phyloP scores from a whole-genome alignment of 805 yeast species.

The Candida palmyrensis region DNA sequence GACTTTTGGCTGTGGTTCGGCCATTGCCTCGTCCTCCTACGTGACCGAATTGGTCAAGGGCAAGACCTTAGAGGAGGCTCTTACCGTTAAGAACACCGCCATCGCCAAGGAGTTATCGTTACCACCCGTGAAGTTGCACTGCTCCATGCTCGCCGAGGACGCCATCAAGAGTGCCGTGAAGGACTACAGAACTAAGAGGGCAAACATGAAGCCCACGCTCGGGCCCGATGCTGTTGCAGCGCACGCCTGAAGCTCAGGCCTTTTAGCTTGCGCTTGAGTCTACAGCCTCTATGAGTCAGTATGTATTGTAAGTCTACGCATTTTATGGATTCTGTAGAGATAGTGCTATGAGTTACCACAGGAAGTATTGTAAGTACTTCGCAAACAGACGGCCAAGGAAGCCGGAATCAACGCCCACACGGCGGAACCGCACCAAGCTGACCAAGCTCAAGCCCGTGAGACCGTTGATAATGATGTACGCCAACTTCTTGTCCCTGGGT shows the following conservation, averaged over 20 bases:
- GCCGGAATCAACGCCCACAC: constrained; percentile 18
- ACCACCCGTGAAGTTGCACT: constrained; percentile 96
- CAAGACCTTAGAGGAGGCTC: constrained; percentile 89
- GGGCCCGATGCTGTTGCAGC: constrained; percentile 50
- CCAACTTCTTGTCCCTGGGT: constrained; percentile 35
- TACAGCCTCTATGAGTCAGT: not conserved
- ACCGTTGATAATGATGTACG: constrained; percentile 37
- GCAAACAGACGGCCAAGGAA: constrained; percentile 25
- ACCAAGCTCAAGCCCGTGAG: constrained; percentile 31
- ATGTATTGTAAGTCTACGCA: not conserved
- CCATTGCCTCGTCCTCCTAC: constrained; percentile 92
- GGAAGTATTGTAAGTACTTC: constrained; percentile 15
- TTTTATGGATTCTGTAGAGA: constrained; percentile 3
- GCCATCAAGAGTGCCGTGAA: constrained; percentile 96
- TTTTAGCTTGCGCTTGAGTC: no score
- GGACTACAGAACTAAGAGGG: constrained; percentile 85
- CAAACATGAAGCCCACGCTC: constrained; percentile 46
- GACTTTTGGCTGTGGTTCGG: constrained; percentile 99
- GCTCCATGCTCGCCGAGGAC: constrained; percentile 98
- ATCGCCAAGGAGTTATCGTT: constrained; percentile 91
- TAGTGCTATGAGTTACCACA: constrained; percentile 2
- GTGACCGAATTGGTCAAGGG: constrained; percentile 96
- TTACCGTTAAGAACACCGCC: constrained; percentile 84
- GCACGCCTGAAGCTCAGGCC: constrained; percentile 4
- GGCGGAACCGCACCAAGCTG: constrained; percentile 26